Percentiles rank a stretch among this genome's conserved stretches.
Evolutionary conservation across 345 rosid species (phyloP).

Genomic region (Bruguiera sexangula): DNA sequence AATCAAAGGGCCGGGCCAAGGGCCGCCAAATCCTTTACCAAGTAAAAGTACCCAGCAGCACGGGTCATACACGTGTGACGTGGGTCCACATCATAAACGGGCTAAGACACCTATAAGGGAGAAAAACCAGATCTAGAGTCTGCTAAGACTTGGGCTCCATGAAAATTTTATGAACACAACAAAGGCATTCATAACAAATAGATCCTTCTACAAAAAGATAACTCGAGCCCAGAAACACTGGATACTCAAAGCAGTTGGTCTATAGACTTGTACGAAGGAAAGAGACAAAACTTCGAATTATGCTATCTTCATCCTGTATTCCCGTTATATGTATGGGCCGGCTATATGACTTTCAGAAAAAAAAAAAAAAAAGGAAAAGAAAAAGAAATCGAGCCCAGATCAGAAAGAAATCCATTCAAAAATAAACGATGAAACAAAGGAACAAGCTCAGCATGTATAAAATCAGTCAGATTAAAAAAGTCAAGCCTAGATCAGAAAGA

Average conservation of each 20-base stretch:
- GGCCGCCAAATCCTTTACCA: not conserved
- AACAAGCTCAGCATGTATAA: not conserved
- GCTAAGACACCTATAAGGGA: not conserved
- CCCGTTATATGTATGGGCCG: too few relatives aligned
- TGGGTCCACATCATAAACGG: constrained; percentile 4
- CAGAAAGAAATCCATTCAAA: not conserved
- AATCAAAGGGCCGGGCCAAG: too few relatives aligned
- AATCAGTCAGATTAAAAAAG: not conserved
- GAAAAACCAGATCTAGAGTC: not conserved
- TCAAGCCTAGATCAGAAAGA: not conserved
- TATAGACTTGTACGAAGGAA: too few relatives aligned
- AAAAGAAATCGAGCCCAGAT: not conserved
- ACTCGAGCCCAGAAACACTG: not conserved
- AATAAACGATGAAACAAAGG: not conserved
- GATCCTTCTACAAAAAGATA: not conserved
- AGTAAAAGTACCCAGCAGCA: too few relatives aligned
- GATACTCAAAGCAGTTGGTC: too few relatives aligned
- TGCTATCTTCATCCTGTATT: too few relatives aligned
- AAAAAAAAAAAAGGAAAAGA: too few relatives aligned
- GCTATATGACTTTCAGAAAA: too few relatives aligned
- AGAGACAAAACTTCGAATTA: too few relatives aligned
- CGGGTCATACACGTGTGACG: not conserved
- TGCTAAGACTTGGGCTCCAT: constrained; percentile 4
- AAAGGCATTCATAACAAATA: not conserved
- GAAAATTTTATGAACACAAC: not conserved